phyloP scores from a whole-genome alignment of 352 stramenopile species.

The Pythium dissotocum region DNA sequence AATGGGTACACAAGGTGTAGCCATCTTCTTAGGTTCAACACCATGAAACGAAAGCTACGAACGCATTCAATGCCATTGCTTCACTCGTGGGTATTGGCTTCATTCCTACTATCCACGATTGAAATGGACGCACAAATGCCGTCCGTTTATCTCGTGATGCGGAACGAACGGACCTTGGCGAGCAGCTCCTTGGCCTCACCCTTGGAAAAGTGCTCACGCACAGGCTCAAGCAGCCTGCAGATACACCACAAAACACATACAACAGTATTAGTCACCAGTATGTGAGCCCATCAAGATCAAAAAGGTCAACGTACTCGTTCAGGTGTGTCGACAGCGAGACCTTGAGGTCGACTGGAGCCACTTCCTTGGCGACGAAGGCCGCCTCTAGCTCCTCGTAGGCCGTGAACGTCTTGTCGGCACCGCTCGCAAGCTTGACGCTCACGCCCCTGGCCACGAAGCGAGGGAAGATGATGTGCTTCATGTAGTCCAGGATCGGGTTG shows the following conservation, averaged over 20 bases:
- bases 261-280: conserved; percentile 19
- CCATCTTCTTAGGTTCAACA: background rate
- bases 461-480: conserved; percentile 97
- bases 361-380: conserved; percentile 87
- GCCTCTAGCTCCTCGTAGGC: conserved; percentile 89
- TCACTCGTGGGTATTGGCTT: background rate
- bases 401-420: conserved; percentile 81
- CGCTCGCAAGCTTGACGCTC: conserved; percentile 47
- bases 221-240: conserved; percentile 92
- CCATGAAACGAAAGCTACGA: background rate
- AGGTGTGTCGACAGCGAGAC: conserved; percentile 87
- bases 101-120: background rate
- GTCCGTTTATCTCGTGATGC: conserved; percentile 86
- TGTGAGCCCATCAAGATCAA: background rate
- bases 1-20: conserved; percentile 16
- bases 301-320: conserved; percentile 79
- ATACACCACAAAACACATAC: conserved; percentile 14
- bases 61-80: background rate
- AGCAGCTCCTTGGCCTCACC: conserved; percentile 95
- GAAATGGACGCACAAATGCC: background rate
- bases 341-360: conserved; percentile 96
- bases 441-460: conserved; percentile 59
- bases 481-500: conserved; percentile 98
- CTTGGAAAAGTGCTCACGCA: conserved; percentile 96
- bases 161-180: conserved; percentile 96